A percentile compares a stretch with the other conserved stretches of the same genome.
Evolutionary conservation across 768 basidiomycete species (phyloP).

Genomic region (Strobilomyces confusus): DNA sequence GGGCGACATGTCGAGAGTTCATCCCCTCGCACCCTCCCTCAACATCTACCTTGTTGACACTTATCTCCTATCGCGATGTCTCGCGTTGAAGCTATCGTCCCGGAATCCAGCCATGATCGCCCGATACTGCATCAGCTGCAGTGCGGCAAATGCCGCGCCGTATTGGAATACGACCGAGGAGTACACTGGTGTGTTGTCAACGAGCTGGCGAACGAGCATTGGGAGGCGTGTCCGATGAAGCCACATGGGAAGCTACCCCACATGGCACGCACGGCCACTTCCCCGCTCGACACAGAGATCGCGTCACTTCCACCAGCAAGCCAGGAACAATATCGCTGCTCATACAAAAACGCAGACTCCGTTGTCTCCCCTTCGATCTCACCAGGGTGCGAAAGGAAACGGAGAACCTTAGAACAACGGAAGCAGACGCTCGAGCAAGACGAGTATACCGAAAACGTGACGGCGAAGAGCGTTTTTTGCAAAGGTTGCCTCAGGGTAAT

Average conservation of each 20-base stretch:
- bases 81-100: slow-evolving; percentile 9
- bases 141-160: slow-evolving; percentile 25
- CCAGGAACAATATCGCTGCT: background rate
- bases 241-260: slow-evolving; percentile 11
- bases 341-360: background rate
- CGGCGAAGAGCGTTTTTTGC: slow-evolving; percentile 28
- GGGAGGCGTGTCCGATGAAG: slow-evolving; percentile 22
- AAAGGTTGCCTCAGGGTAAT: slow-evolving; percentile 28
- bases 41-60: slow-evolving; percentile 11
- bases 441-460: slow-evolving; percentile 22
- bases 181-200: slow-evolving; percentile 24
- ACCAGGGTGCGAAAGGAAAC: slow-evolving; percentile 25
- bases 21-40: slow-evolving; percentile 3
- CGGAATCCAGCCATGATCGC: slow-evolving; percentile 7
- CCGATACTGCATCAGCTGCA: slow-evolving; percentile 17
- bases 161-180: slow-evolving; percentile 27
- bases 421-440: slow-evolving; percentile 29
- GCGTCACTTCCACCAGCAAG: slow-evolving; percentile 3
- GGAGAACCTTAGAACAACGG: slow-evolving; percentile 26
- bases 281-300: slow-evolving; percentile 11
- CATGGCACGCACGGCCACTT: slow-evolving; percentile 12
- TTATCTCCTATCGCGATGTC: slow-evolving; percentile 16
- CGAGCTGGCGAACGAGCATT: slow-evolving; percentile 28
- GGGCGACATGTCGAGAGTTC: slow-evolving; percentile 1
- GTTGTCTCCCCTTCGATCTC: slow-evolving; percentile 7